These are phyloP conservation scores for Cicer pinnatifidum DNA, from an alignment of 306 rosid species.

Conservation along the genomic window DNA sequence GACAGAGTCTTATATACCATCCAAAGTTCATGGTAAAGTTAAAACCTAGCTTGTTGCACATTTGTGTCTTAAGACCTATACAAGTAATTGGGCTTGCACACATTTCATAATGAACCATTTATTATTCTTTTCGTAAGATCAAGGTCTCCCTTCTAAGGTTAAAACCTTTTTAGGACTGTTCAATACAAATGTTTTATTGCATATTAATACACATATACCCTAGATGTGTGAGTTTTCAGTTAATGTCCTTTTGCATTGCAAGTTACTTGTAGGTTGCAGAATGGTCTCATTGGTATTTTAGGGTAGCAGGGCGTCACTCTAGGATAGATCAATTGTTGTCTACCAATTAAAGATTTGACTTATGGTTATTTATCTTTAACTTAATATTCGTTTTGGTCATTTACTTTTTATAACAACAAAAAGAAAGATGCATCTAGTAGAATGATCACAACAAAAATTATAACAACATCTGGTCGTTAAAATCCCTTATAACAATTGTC, in stretches of 20 bases:
- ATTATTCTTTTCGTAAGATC: constrained; percentile 3
- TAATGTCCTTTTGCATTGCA: background rate
- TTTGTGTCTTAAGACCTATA: constrained; percentile 29
- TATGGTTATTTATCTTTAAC: too few species aligned
- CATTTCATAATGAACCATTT: background rate
- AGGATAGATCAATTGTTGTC: constrained; percentile 12
- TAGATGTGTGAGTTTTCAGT: background rate
- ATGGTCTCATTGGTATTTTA: background rate
- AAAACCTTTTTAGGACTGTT: background rate
- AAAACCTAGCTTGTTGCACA: constrained; percentile 40
- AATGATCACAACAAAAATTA: too few species aligned
- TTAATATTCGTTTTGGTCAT: too few species aligned
- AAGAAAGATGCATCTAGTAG: too few species aligned
- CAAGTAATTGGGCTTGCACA: background rate
- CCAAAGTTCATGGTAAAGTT: constrained; percentile 62
- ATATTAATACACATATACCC: background rate
- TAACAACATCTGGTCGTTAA: too few species aligned
- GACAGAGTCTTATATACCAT: constrained; percentile 76
- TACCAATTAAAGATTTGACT: background rate
- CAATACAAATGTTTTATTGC: background rate
- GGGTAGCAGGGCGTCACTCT: background rate
- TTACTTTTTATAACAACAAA: too few species aligned
- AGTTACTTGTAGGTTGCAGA: background rate
- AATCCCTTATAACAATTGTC: too few species aligned
- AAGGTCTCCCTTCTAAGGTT: background rate